Evolutionary conservation across 331 rosid genomes (phyloP).

Genomic region (Malus hybrid): DNA sequence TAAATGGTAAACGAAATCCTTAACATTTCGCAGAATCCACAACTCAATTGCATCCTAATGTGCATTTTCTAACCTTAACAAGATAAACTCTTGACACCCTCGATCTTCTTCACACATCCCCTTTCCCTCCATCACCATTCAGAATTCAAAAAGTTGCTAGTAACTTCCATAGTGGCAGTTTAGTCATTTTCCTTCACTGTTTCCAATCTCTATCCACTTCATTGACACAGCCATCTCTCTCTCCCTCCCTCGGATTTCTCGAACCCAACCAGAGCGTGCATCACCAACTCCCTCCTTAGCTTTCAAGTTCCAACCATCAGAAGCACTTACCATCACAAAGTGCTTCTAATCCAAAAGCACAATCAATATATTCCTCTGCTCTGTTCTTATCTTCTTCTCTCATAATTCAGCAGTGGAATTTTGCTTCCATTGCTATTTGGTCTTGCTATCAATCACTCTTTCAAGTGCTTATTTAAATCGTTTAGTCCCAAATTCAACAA

Average conservation of each 20-base stretch:
- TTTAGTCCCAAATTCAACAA: not conserved
- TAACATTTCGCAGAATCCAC: not conserved
- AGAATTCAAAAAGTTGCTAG: constrained; percentile 11
- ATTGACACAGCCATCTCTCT: constrained; percentile 29
- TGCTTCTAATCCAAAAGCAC: constrained; percentile 42
- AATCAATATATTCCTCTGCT: constrained; percentile 20
- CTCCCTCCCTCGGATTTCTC: constrained; percentile 28
- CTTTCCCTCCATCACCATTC: constrained; percentile 11
- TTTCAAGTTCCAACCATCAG: constrained; percentile 43
- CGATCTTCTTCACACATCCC: not conserved
- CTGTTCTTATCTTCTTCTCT: constrained; percentile 9
- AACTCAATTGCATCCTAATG: not conserved
- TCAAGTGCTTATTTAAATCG: constrained; percentile 3
- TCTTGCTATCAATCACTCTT: not conserved
- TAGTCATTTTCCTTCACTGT: constrained; percentile 32
- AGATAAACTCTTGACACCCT: too few relatives aligned
- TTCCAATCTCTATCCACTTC: constrained; percentile 40
- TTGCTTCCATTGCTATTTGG: not conserved
- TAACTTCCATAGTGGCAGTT: constrained; percentile 44
- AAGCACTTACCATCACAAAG: constrained; percentile 25
- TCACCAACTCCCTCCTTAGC: constrained; percentile 50
- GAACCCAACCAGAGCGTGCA: constrained; percentile 30
- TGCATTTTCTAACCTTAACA: not conserved
- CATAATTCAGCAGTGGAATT: constrained; percentile 25
- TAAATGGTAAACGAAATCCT: not conserved